Conservation (phyloP, 1,284 basidiomycete species). For the Marasmius tenuissimus region DNA sequence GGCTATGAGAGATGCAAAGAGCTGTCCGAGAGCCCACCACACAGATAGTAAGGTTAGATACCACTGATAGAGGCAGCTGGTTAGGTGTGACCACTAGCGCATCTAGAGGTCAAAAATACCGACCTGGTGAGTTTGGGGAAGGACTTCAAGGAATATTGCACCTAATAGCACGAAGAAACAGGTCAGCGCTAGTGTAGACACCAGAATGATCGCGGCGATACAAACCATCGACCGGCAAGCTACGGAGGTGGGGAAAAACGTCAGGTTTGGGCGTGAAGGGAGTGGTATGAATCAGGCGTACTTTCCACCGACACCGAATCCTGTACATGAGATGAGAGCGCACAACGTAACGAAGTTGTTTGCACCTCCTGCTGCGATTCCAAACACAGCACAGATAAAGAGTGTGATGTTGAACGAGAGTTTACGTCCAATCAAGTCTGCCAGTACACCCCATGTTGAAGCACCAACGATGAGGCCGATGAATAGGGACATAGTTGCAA, state of each 20-base stretch:
- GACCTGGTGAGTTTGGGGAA: constrained; percentile 51
- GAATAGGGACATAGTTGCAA: constrained; percentile 55
- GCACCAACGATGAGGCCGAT: constrained; percentile 60
- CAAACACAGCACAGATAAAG: constrained; percentile 59
- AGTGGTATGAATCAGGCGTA: constrained; percentile 20
- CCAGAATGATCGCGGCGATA: no score
- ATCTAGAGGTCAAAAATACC: not conserved
- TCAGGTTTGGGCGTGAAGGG: not conserved
- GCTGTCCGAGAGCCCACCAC: constrained; percentile 67
- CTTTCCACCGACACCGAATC: constrained; percentile 63
- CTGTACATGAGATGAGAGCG: constrained; percentile 49
- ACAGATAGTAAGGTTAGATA: constrained; percentile 61
- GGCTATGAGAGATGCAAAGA: constrained; percentile 49
- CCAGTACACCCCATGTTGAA: constrained; percentile 50
- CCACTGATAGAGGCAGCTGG: constrained; percentile 36
- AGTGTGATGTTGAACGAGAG: constrained; percentile 62
- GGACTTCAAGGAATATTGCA: constrained; percentile 55
- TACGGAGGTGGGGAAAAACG: no score
- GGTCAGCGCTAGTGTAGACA: no score
- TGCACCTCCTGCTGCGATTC: constrained; percentile 55
- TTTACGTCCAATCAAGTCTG: constrained; percentile 50
- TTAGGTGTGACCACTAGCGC: not conserved
- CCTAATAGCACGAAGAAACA: constrained; percentile 24
- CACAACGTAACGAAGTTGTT: constrained; percentile 51
- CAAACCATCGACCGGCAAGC: no score